A percentile compares a stretch with the other conserved stretches of the same genome.
These are phyloP conservation scores for Podospora australis DNA, from an alignment of 495 filamentous ascomycete species.

Conservation along the genomic window DNA sequence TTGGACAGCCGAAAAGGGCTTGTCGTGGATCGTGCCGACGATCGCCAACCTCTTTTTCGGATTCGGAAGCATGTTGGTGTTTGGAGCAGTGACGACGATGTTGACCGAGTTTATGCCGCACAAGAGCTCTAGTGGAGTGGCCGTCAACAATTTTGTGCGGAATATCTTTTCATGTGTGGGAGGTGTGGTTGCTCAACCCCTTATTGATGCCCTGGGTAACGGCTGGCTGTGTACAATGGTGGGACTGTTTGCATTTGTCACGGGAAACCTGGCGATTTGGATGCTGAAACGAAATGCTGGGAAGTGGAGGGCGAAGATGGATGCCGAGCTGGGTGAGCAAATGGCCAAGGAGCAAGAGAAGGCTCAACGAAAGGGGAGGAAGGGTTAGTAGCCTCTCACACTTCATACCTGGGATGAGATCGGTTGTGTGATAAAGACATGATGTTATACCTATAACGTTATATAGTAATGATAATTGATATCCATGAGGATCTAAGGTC, in stretches of 20 bases:
- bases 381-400: too few species aligned
- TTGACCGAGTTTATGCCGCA: conserved; percentile 86
- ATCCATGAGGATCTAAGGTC: too few species aligned
- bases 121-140: conserved; percentile 67
- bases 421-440: too few species aligned
- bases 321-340: conserved; percentile 30
- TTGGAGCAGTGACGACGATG: conserved; percentile 71
- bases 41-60: conserved; percentile 89
- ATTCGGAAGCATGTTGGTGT: conserved; percentile 82
- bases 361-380: too few species aligned
- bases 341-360: too few species aligned
- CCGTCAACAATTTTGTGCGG: conserved; percentile 77
- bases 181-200: conserved; percentile 63
- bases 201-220: conserved; percentile 76
- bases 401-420: too few species aligned
- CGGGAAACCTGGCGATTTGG: conserved; percentile 51
- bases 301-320: conserved; percentile 65
- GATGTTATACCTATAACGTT: too few species aligned
- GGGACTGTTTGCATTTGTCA: conserved; percentile 54
- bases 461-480: too few species aligned
- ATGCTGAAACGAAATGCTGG: conserved; percentile 59
- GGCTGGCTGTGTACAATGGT: conserved; percentile 86
- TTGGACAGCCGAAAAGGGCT: conserved; percentile 37
- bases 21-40: conserved; percentile 43
- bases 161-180: conserved; percentile 84